These are phyloP conservation scores for Auriscalpium vulgare DNA, from an alignment of 768 basidiomycete species.

Conservation along the genomic window DNA sequence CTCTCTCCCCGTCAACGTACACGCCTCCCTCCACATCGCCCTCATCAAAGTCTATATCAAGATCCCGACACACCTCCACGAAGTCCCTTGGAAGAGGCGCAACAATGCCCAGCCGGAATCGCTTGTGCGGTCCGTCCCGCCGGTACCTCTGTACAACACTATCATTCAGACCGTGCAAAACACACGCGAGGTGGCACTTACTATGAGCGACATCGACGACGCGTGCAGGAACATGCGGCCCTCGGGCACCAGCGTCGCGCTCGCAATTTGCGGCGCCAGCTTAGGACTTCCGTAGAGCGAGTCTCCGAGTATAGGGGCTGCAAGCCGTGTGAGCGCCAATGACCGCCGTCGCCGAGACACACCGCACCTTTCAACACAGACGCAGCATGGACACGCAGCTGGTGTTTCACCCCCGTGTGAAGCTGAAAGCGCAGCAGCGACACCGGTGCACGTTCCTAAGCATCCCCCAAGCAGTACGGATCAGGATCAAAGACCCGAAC, in stretches of 20 bases:
- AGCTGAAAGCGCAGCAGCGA: slow-evolving; percentile 11
- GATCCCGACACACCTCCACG: slow-evolving; percentile 5
- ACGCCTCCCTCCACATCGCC: slow-evolving; percentile 5
- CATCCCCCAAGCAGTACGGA: background rate
- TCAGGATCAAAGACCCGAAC: slow-evolving; percentile 1
- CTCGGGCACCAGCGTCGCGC: background rate
- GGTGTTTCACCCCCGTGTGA: slow-evolving; percentile 14
- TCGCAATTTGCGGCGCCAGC: background rate
- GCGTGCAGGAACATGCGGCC: slow-evolving; percentile 14
- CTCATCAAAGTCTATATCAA: background rate
- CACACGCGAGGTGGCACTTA: background rate
- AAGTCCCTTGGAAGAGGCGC: slow-evolving; percentile 14
- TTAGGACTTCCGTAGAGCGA: slow-evolving; percentile 2
- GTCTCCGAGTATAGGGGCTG: slow-evolving; percentile 14
- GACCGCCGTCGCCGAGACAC: background rate
- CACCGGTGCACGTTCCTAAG: background rate
- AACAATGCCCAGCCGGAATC: slow-evolving; percentile 9
- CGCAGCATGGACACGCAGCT: slow-evolving; percentile 14
- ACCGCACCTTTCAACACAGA: slow-evolving; percentile 4
- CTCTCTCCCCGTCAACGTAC: slow-evolving; percentile 4
- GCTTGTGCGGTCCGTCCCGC: slow-evolving; percentile 6
- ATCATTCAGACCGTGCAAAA: background rate
- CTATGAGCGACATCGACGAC: slow-evolving; percentile 11
- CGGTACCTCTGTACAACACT: slow-evolving; percentile 7
- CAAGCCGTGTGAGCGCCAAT: background rate